phyloP scores from a whole-genome alignment of 2,329 filamentous ascomycete genomes.

The Aureobasidium pullulans region DNA sequence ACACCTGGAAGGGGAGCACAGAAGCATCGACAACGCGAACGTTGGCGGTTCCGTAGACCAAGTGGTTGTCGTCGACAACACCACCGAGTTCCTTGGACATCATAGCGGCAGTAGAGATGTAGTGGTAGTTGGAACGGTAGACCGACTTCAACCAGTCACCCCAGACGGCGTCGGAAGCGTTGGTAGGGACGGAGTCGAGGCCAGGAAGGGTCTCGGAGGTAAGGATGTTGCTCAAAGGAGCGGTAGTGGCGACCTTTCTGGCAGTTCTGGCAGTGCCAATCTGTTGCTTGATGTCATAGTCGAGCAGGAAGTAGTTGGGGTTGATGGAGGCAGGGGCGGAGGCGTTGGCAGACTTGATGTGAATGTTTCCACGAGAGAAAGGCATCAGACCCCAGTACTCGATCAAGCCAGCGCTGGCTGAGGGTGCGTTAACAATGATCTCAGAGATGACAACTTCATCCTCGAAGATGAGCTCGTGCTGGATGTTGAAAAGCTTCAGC shows the following conservation, averaged over 20 bases:
- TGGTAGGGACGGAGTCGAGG: conserved; percentile 7
- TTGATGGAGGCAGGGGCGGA: conserved; percentile 31
- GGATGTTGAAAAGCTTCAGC: conserved; percentile 37
- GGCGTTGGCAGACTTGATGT: conserved; percentile 26
- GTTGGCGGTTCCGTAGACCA: conserved; percentile 29
- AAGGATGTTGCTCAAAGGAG: conserved; percentile 20
- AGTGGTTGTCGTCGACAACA: conserved; percentile 27
- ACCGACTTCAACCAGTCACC: conserved; percentile 9
- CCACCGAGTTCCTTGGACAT: conserved; percentile 26
- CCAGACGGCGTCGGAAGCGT: conserved; percentile 20
- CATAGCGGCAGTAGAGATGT: conserved; percentile 30
- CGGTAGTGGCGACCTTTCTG: conserved; percentile 18
- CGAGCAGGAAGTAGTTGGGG: conserved; percentile 34
- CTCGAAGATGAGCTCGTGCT: conserved; percentile 45
- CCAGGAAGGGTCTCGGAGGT: conserved; percentile 13
- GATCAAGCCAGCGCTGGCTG: conserved; percentile 22
- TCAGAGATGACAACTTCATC: conserved; percentile 41
- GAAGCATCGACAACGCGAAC: conserved; percentile 33
- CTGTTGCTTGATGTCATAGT: conserved; percentile 28
- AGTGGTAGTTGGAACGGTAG: conserved; percentile 26
- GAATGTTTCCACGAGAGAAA: conserved; percentile 29
- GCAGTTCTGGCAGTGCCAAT: conserved; percentile 25
- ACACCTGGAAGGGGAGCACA: conserved; percentile 27
- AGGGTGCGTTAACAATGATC: conserved; percentile 31
- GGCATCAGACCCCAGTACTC: conserved; percentile 32